Conservation (phyloP, 352 stramenopile species). For the Vaucheria bursata region DNA sequence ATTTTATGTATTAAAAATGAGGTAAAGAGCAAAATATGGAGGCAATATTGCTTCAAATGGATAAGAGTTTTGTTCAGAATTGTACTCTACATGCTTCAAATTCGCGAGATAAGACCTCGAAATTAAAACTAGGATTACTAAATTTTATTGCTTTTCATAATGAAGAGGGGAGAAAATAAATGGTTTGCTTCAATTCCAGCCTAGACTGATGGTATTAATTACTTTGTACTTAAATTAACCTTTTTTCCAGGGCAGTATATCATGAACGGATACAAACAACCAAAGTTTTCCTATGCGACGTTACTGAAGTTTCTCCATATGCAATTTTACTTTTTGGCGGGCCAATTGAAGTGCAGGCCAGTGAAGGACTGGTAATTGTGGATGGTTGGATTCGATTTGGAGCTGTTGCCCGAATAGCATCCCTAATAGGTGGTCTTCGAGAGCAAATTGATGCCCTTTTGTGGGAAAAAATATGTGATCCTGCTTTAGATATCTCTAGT, state of each 20-base stretch:
- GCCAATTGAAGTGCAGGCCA: slow-evolving; percentile 62
- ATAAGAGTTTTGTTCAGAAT: too few relatives aligned
- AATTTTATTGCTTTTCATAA: too few relatives aligned
- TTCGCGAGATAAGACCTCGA: too few relatives aligned
- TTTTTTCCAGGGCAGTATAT: not conserved
- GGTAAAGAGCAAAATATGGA: too few relatives aligned
- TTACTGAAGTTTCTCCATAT: slow-evolving; percentile 86
- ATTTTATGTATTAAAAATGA: too few relatives aligned
- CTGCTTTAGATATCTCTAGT: slow-evolving; percentile 27
- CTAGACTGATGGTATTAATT: too few relatives aligned
- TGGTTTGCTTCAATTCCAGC: too few relatives aligned
- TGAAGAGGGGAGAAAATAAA: too few relatives aligned
- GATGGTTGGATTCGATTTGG: slow-evolving; percentile 42
- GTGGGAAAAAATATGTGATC: slow-evolving; percentile 41
- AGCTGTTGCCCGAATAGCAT: slow-evolving; percentile 36
- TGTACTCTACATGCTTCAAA: too few relatives aligned
- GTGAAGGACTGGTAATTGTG: slow-evolving; percentile 12
- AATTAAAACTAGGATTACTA: too few relatives aligned
- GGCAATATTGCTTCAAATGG: too few relatives aligned
- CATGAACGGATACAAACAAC: not conserved
- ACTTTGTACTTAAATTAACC: too few relatives aligned
- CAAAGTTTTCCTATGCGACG: slow-evolving; percentile 80
- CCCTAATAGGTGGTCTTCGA: slow-evolving; percentile 29
- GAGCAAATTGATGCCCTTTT: slow-evolving; percentile 35
- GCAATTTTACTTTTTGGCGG: slow-evolving; percentile 92